Evolutionary conservation across 306 rosid species (phyloP).

Genomic region (Fragaria ananassa): DNA sequence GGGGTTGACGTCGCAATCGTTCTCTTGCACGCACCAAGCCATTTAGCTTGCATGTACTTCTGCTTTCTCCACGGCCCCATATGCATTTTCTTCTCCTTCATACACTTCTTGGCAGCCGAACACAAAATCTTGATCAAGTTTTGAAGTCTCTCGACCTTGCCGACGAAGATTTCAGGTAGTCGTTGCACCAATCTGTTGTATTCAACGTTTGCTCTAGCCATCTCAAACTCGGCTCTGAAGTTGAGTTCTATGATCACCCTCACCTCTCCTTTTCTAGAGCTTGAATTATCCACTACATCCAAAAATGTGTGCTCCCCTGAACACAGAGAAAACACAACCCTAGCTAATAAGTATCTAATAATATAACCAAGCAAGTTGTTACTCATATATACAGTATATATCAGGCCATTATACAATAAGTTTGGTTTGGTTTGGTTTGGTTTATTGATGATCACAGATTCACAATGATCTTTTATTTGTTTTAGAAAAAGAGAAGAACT

Average conservation of each 20-base stretch:
- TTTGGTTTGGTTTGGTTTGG: background rate
- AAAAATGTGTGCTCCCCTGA: slow-evolving; percentile 72
- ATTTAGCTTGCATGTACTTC: slow-evolving; percentile 77
- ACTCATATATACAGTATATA: background rate
- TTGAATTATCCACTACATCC: slow-evolving; percentile 53
- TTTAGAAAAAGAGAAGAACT: background rate
- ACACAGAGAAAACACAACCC: background rate
- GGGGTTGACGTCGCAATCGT: slow-evolving; percentile 29
- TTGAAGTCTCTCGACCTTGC: slow-evolving; percentile 64
- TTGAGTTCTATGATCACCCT: slow-evolving; percentile 72
- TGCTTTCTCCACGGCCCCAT: slow-evolving; percentile 95
- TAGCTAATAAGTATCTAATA: background rate
- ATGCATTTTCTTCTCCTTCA: slow-evolving; percentile 83
- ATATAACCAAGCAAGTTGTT: background rate
- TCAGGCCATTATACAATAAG: background rate
- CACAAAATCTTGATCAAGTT: slow-evolving; percentile 57
- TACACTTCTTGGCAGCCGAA: slow-evolving; percentile 70
- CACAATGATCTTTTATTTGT: background rate
- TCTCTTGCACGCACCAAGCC: slow-evolving; percentile 71
- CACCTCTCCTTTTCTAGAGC: slow-evolving; percentile 46
- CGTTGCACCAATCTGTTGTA: slow-evolving; percentile 48
- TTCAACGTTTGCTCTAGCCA: slow-evolving; percentile 55
- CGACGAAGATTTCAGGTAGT: slow-evolving; percentile 77
- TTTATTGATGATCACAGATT: background rate
- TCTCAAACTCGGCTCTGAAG: slow-evolving; percentile 71